Evolutionary conservation across 768 basidiomycete species (phyloP), one percentile per base, ranked within the genome.

Genomic region (Hypholoma sublateritium): DNA sequence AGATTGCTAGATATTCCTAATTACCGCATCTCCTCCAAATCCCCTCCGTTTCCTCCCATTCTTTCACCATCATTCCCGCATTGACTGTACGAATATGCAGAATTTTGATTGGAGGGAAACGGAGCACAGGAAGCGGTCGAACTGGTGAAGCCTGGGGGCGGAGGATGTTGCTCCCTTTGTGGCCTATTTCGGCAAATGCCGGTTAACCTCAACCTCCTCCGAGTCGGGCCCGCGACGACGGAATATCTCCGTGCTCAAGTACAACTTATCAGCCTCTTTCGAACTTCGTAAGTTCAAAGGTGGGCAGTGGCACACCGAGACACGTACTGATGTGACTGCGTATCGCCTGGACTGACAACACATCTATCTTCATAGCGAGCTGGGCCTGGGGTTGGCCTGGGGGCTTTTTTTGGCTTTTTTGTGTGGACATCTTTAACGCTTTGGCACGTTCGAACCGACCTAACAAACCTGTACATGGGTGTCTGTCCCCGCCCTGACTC

Each of bases 1-100:
- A 78, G 77, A 77, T 80, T 76, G 75, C 50, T 55, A 65, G 68
- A 70, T 68, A 67, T 69, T 68, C 67, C 61, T 62, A 59, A 58
- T 53, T 59, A 64, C 67, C 72, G 69, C 71, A 62, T 64, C 46
- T 50, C 50, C 44, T 50, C 55, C 60, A 62, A 56, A 47, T 53
- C 22, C 46, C 48, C 46, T 52, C 55, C 59, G 64, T 57, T 53
- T 50, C 35, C 28, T 50, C 35, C 62, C 36, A 57, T 65, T 70
- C 60, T 65, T 68, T 17, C 32, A 53, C 45, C n/a, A 28, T 54
- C 17, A 1, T 35, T 44, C 55, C 53, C 46, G 8, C 21, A 57
- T 57, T 50, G 35, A 22, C 35, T 28, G 24, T 44, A 50, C 46
- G 48, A 44, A 56, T 41, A 25, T 17, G 24, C 19, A n/a, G 42